Evolutionary conservation across 345 rosid genomes (phyloP), one percentile per base, ranked within the genome.

Genomic region (Excoecaria agallocha): DNA sequence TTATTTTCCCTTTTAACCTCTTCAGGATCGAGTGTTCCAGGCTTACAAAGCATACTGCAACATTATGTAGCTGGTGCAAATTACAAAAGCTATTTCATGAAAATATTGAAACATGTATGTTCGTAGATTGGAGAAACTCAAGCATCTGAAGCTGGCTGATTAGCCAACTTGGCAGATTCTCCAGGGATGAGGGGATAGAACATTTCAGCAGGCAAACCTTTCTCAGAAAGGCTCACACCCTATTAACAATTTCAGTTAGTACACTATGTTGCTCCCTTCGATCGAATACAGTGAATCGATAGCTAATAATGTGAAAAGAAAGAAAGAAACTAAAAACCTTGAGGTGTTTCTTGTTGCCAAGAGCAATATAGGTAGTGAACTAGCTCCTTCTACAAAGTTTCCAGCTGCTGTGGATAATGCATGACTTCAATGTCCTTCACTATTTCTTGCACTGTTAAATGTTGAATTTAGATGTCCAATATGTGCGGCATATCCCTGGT

Each of bases 361-460:
- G 77, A n/a, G 73, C 66, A 68, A 68, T 69, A n/a, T n/a, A n/a
- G n/a, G n/a, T n/a, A n/a, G n/a, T n/a, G n/a, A n/a, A n/a, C n/a
- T n/a, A 11, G 84, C 93, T 35, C 84, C 84, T 1, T 74, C 60
- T 37, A 86, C 93, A 68, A 86, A 85, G 69, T 60, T 84, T 3
- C 96, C 93, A 0, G 68, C 91, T 2, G 96, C 93, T 0, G 93
- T 87, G 37, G 96, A 89, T 8, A 90, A 80, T 5, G 96, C 89
- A 56, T 87, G 90, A 4, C 81, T 68, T 12, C 96, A 93, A 64
- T 90, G 93, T 20, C 93, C 93, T 5, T 76, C 52, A 0, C 3
- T 9, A 79, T n/a, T 93, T 1, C 89, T 75, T 56, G 79, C 61
- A 3, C 85, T 74, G 45, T 64, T 46, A 10, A 60, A 80, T 5